These are phyloP conservation scores for Phytopythium mirpurense DNA, from an alignment of 352 stramenopile species.

Conservation along the genomic window DNA sequence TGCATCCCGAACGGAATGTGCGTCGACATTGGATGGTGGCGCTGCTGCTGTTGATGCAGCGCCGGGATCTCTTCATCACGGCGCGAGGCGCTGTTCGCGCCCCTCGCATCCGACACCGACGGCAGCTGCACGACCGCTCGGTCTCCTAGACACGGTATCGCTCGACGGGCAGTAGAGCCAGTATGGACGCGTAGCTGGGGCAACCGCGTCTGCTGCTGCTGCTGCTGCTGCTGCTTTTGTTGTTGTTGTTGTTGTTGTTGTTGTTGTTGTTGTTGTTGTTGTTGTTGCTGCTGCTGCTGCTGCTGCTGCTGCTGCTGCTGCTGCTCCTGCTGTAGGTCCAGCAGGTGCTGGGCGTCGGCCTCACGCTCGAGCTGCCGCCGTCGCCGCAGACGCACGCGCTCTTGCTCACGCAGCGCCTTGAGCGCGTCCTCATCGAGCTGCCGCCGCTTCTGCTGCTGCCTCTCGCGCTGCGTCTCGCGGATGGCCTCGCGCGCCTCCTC, in stretches of 20 bases:
- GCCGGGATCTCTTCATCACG: constrained; percentile 15
- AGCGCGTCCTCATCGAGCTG: constrained; percentile 34
- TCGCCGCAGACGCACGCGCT: constrained; percentile 38
- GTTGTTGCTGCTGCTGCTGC: constrained; percentile 10
- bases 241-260: constrained; percentile 3
- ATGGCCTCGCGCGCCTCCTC: constrained; percentile 26
- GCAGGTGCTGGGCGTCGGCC: constrained; percentile 1
- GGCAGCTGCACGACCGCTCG: neutral
- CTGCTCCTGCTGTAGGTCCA: no score
- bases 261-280: no score
- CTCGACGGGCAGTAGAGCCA: neutral
- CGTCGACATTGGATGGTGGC: constrained; percentile 1
- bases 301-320: neutral
- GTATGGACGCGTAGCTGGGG: constrained; percentile 16
- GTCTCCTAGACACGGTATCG: neutral
- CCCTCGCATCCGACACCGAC: neutral
- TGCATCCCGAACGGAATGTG: constrained; percentile 18
- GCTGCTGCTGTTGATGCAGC: constrained; percentile 16
- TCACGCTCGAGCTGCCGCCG: constrained; percentile 19
- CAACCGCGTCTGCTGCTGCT: constrained; percentile 12
- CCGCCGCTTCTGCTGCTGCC: constrained; percentile 36
- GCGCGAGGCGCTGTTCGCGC: neutral
- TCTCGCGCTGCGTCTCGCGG: constrained; percentile 35
- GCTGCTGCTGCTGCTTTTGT: constrained; percentile 16
- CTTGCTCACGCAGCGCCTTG: constrained; percentile 34